Conservation (phyloP, 2,329 filamentous ascomycete genomes). For the Teratosphaeria epicoccoides region DNA sequence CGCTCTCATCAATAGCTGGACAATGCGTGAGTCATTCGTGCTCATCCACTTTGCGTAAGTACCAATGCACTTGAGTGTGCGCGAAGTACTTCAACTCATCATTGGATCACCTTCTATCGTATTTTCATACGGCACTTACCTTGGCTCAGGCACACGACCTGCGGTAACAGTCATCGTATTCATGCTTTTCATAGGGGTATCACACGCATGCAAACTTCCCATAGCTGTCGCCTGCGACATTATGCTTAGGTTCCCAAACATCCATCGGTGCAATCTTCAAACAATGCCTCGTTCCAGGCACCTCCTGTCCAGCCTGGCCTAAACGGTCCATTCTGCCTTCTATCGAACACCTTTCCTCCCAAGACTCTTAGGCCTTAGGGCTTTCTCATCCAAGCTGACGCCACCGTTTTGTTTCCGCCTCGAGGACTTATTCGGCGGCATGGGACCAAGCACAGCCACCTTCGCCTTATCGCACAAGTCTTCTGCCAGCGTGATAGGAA, state of each 20-base stretch:
- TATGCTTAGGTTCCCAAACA: not conserved
- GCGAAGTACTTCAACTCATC: too few relatives aligned
- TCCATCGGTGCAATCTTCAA: not conserved
- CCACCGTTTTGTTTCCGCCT: not conserved
- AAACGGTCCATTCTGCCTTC: not conserved
- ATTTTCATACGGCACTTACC: too few relatives aligned
- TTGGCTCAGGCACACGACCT: too few relatives aligned
- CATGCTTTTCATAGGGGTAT: not conserved
- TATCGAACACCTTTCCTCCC: not conserved
- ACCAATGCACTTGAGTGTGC: too few relatives aligned
- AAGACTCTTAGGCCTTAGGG: not conserved
- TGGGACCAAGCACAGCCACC: conserved; percentile 13
- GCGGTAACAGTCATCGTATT: not conserved
- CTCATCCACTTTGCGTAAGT: too few relatives aligned
- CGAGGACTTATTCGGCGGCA: not conserved
- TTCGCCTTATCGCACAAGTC: conserved; percentile 15
- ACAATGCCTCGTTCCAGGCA: not conserved
- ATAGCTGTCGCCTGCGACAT: not conserved
- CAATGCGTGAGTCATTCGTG: too few relatives aligned
- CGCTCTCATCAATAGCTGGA: too few relatives aligned
- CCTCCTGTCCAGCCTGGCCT: not conserved
- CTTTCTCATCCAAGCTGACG: not conserved
- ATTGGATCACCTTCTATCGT: too few relatives aligned
- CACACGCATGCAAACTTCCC: not conserved
- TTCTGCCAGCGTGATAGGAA: conserved; percentile 13